Percentiles rank a stretch among this genome's conserved stretches.
phyloP scores from a whole-genome alignment of 495 filamentous ascomycete genomes.

The Neurospora sp. region DNA sequence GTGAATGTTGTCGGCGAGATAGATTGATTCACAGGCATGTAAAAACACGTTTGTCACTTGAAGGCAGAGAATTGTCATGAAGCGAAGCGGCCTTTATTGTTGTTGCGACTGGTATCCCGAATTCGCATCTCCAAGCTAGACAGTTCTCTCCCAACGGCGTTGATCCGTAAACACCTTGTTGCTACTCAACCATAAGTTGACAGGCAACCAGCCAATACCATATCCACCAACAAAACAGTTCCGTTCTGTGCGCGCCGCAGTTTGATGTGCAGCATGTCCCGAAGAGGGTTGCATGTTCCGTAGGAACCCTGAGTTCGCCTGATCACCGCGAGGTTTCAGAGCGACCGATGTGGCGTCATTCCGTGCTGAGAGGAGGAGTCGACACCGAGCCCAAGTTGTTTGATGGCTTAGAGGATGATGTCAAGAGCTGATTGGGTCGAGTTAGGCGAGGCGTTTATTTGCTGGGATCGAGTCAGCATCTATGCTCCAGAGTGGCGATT shows the following conservation, averaged over 20 bases:
- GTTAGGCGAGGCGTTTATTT: constrained; percentile 54
- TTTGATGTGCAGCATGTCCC: background rate
- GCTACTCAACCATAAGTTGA: constrained; percentile 19
- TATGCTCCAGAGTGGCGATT: constrained; percentile 4
- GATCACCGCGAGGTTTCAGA: constrained; percentile 10
- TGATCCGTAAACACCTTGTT: constrained; percentile 13
- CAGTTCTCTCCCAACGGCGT: constrained; percentile 12
- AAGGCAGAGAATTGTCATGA: background rate
- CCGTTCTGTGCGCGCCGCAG: constrained; percentile 1
- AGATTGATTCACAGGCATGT: background rate
- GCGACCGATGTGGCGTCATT: constrained; percentile 9
- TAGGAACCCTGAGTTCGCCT: constrained; percentile 8
- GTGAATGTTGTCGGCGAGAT: background rate
- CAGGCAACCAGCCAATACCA: constrained; percentile 19
- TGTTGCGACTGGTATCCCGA: constrained; percentile 4
- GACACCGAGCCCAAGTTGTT: constrained; percentile 10
- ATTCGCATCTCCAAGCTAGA: constrained; percentile 12
- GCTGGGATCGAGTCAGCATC: constrained; percentile 27
- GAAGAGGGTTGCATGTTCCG: constrained; percentile 7
- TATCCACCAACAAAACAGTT: constrained; percentile 15
- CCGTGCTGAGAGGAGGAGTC: constrained; percentile 2
- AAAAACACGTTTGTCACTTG: background rate
- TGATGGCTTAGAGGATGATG: constrained; percentile 9
- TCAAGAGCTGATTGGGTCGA: constrained; percentile 26
- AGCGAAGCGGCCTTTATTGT: background rate